A percentile compares a stretch with the other conserved stretches of the same genome.
Conservation (phyloP, 2,329 filamentous ascomycete genomes). For the Fusarium poae region DNA sequence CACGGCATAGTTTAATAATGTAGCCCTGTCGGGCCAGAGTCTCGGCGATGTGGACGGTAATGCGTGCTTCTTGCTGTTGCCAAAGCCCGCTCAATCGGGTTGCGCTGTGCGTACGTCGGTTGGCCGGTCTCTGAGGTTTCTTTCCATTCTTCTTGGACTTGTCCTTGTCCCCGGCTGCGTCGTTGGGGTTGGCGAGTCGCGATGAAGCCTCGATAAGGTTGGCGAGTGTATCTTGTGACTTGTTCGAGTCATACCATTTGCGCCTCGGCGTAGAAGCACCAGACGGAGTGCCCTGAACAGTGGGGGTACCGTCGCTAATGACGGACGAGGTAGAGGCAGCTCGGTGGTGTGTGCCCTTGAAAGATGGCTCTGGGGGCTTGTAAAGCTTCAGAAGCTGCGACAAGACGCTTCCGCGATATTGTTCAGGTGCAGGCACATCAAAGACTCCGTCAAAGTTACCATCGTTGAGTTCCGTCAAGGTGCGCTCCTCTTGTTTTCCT, state of each 20-base stretch:
- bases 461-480: conserved; percentile 54
- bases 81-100: conserved; percentile 56
- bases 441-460: conserved; percentile 57
- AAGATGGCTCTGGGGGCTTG: conserved; percentile 53
- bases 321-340: conserved; percentile 48
- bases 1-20: conserved; percentile 84
- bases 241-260: conserved; percentile 65
- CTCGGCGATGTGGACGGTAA: conserved; percentile 68
- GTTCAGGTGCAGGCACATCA: conserved; percentile 56
- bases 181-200: conserved; percentile 55
- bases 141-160: conserved; percentile 44
- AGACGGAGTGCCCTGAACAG: conserved; percentile 53
- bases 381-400: conserved; percentile 63
- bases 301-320: conserved; percentile 52
- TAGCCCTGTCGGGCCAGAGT: conserved; percentile 85
- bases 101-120: conserved; percentile 55
- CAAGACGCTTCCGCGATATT: conserved; percentile 61
- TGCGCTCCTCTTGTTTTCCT: conserved; percentile 35
- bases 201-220: conserved; percentile 63
- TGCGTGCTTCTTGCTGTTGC: conserved; percentile 61
- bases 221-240: conserved; percentile 61
- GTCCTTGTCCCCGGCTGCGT: conserved; percentile 29
- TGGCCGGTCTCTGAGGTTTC: conserved; percentile 50
- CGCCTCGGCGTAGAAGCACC: conserved; percentile 59
- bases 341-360: conserved; percentile 41